Conservation (phyloP, 208 protist species). For the Leptomonas pyrrhocoris region DNA sequence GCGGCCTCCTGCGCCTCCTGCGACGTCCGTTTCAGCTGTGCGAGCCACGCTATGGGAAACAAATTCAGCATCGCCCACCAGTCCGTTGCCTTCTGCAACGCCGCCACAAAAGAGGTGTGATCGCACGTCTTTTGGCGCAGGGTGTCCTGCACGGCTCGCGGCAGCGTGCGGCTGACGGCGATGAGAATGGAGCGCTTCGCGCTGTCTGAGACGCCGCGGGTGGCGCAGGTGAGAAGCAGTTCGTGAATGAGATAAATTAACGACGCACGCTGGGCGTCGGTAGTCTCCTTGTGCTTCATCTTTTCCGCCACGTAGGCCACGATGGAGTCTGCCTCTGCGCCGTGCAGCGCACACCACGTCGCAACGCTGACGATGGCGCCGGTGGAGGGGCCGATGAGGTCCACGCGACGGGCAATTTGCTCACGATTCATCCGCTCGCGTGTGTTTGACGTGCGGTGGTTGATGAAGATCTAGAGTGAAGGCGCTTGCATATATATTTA, state of each 20-base stretch:
- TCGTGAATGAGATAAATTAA: conserved; percentile 88
- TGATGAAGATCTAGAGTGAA: background rate
- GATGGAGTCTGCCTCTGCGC: conserved; percentile 70
- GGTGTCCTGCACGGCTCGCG: conserved; percentile 46
- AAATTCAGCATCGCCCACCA: conserved; percentile 84
- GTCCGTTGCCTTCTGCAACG: conserved; percentile 53
- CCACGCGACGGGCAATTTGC: conserved; percentile 60
- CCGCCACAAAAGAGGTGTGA: conserved; percentile 40
- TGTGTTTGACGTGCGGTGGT: background rate
- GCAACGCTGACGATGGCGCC: conserved; percentile 84
- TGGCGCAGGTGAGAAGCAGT: conserved; percentile 76
- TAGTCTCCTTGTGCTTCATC: conserved; percentile 52
- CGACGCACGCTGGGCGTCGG: conserved; percentile 50
- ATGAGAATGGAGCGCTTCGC: conserved; percentile 63
- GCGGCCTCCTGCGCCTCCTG: conserved; percentile 31
- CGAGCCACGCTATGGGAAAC: conserved; percentile 80
- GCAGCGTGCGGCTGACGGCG: conserved; percentile 57
- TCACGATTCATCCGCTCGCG: conserved; percentile 62
- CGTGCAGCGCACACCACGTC: conserved; percentile 88
- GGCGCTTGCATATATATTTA: too few species aligned
- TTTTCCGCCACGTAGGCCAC: conserved; percentile 58
- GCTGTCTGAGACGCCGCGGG: conserved; percentile 61
- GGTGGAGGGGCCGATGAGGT: conserved; percentile 70
- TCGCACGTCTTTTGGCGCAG: conserved; percentile 27
- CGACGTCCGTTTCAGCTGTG: conserved; percentile 43